phyloP scores from a whole-genome alignment of 805 yeast species.

The Candida boidinii region DNA sequence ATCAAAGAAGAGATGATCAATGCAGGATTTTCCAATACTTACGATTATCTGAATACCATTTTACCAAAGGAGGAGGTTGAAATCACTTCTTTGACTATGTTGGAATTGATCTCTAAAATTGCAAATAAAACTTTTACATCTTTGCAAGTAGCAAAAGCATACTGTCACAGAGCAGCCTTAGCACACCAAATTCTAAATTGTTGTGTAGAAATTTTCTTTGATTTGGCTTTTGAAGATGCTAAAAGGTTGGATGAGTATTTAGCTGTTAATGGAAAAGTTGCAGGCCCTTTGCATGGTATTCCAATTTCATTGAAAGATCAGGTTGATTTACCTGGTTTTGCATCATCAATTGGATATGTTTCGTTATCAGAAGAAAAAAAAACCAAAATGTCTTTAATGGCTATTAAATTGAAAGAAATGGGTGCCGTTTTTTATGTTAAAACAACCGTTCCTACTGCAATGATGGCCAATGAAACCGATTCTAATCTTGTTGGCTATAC shows the following conservation, averaged over 20 bases:
- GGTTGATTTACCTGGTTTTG: slow-evolving; percentile 36
- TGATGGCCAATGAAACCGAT: slow-evolving; percentile 52
- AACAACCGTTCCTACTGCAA: slow-evolving; percentile 49
- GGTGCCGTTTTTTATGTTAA: slow-evolving; percentile 51
- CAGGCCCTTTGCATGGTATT: slow-evolving; percentile 61
- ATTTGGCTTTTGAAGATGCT: slow-evolving; percentile 52
- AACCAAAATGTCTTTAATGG: slow-evolving; percentile 30
- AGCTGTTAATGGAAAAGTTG: slow-evolving; percentile 33
- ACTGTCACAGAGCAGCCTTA: slow-evolving; percentile 48
- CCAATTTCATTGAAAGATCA: slow-evolving; percentile 41
- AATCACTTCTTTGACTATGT: slow-evolving; percentile 23
- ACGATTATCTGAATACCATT: slow-evolving; percentile 22
- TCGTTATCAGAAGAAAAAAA: slow-evolving; percentile 29
- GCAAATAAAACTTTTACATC: slow-evolving; percentile 30
- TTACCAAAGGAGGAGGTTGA: slow-evolving; percentile 26
- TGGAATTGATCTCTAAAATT: slow-evolving; percentile 8
- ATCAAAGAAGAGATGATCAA: slow-evolving; percentile 21
- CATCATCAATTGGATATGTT: slow-evolving; percentile 39
- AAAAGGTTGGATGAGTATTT: slow-evolving; percentile 43
- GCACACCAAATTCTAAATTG: slow-evolving; percentile 46
- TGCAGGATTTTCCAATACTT: slow-evolving; percentile 33
- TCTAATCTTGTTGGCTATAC: slow-evolving; percentile 45
- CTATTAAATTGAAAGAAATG: slow-evolving; percentile 27
- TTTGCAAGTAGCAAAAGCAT: slow-evolving; percentile 41
- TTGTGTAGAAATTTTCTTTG: slow-evolving; percentile 38